A percentile compares a stretch with the other conserved stretches of the same genome.
phyloP scores from a whole-genome alignment of 495 filamentous ascomycete genomes.

The Hypoxylon subgilvum region DNA sequence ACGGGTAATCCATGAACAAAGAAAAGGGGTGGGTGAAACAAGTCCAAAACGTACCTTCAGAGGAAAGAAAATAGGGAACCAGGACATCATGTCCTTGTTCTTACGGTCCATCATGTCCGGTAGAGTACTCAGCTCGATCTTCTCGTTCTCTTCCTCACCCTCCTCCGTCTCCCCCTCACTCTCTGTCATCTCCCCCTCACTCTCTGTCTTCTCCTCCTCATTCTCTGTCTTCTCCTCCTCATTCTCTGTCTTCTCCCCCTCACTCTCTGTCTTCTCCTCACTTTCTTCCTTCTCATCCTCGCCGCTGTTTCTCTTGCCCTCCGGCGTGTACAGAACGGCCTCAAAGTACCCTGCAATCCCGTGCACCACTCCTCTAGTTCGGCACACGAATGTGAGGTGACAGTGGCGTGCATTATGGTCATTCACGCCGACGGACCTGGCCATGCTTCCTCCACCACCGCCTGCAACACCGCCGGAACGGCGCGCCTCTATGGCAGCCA shows the following conservation, averaged over 20 bases:
- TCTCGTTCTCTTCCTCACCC: constrained; percentile 42
- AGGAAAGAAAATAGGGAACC: constrained; percentile 99
- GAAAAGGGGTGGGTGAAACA: constrained; percentile 5
- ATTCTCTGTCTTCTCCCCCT: too few relatives aligned
- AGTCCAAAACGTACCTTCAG: constrained; percentile 71
- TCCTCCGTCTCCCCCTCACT: constrained; percentile 23
- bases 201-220: too few relatives aligned
- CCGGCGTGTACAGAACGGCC: constrained; percentile 74
- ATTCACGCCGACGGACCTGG: constrained; percentile 69
- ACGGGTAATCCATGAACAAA: neutral
- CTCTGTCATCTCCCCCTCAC: too few relatives aligned
- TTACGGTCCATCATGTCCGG: constrained; percentile 90
- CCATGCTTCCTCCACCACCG: constrained; percentile 65
- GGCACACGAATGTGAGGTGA: constrained; percentile 72
- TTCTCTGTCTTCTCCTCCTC: too few relatives aligned
- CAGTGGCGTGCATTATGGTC: constrained; percentile 85
- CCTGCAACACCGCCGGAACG: constrained; percentile 60
- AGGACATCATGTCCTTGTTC: constrained; percentile 95
- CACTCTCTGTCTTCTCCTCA: constrained; percentile 46
- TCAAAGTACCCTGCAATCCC: constrained; percentile 96
- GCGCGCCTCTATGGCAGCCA: constrained; percentile 57
- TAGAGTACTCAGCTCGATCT: constrained; percentile 87
- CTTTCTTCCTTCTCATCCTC: constrained; percentile 36
- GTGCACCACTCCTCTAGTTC: constrained; percentile 81
- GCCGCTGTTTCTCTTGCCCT: constrained; percentile 1